Base-by-base conservation (phyloP, 306 rosid genomes). In the Rosa chinensis region DNA sequence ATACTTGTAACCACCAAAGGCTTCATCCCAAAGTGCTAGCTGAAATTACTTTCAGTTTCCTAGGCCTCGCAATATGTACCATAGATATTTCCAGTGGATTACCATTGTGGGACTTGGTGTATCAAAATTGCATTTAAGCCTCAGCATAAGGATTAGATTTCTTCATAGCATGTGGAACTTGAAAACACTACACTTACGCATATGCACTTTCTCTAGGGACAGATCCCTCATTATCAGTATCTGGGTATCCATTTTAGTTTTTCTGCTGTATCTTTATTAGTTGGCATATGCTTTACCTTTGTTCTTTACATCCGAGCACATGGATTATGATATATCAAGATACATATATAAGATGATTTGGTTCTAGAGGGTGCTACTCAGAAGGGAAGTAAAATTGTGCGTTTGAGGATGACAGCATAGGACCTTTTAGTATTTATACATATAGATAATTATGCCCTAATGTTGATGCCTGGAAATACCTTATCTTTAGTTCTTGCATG, bases 191-290 rank as follows among this genome's bases (percentile, higher is more conserved):
- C 14, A n/a, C 16, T 70, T 70, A 13, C 47, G 58, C 56, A 10
- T 44, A 70, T 9, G 16, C 23, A 40, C 73, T 68, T 42, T 10
- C 13, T 50, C 7, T 14, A 14, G 56, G 45, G 32, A 32, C 13
- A 37, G 71, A 7, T 66, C 39, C 45, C 21, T 66, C 71, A 14
- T 13, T 37, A 5, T 44, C 48, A 23, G 10, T 58, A 58, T 69
- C 28, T 43, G 74, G 44, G 4, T 67, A 40, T 68, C 50, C 72
- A 70, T 44, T 70, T 70, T 45, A 44, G 37, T 55, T 69, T 69
- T n/a, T 20, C 53, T 42, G 73, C 42, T 11, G 18, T 42, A 48
- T 47, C 18, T 45, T 23, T 61, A 10, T 61, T 7, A 10, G 16
- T 61, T 23, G 37, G 39, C 39, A 61, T 61, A 23, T 61, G 66